A percentile compares a stretch with the other conserved stretches of the same genome.
Conservation (phyloP, 2,329 filamentous ascomycete genomes). For the Monilinia fructicola region DNA sequence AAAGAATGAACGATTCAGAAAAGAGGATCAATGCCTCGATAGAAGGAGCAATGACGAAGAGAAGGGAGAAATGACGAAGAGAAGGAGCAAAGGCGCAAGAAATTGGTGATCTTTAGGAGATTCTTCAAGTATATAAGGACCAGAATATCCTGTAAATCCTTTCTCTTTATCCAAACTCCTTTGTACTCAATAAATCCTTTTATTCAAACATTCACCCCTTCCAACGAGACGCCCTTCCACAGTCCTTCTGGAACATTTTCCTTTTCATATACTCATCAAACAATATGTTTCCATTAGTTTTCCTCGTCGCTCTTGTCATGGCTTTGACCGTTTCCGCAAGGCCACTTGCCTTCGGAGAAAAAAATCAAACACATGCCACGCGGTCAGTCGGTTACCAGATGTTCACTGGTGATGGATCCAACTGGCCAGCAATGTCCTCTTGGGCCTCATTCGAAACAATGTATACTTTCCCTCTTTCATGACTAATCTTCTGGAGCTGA, state of each 20-base stretch:
- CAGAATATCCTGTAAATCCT: too few species aligned
- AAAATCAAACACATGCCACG: not conserved
- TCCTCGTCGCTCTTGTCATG: not conserved
- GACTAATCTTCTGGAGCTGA: not conserved
- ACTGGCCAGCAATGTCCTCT: conserved; percentile 1
- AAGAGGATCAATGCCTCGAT: too few species aligned
- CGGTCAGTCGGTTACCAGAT: conserved; percentile 4
- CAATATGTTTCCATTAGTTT: conserved; percentile 14
- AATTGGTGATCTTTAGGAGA: too few species aligned
- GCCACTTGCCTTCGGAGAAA: not conserved
- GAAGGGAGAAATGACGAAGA: too few species aligned
- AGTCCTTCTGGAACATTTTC: conserved; percentile 10
- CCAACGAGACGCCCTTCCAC: conserved; percentile 1
- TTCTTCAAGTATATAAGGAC: too few species aligned
- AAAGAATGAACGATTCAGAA: too few species aligned
- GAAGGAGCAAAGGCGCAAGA: too few species aligned
- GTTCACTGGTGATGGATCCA: conserved; percentile 15
- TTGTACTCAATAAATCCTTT: not conserved
- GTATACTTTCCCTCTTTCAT: not conserved
- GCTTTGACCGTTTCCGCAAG: not conserved
- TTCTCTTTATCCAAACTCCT: not conserved
- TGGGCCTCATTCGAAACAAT: conserved; percentile 19
- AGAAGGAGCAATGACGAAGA: too few species aligned
- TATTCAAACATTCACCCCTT: not conserved
- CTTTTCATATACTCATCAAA: not conserved